Conservation (phyloP, 2,329 filamentous ascomycete genomes). For the Pleomassaria siparia region DNA sequence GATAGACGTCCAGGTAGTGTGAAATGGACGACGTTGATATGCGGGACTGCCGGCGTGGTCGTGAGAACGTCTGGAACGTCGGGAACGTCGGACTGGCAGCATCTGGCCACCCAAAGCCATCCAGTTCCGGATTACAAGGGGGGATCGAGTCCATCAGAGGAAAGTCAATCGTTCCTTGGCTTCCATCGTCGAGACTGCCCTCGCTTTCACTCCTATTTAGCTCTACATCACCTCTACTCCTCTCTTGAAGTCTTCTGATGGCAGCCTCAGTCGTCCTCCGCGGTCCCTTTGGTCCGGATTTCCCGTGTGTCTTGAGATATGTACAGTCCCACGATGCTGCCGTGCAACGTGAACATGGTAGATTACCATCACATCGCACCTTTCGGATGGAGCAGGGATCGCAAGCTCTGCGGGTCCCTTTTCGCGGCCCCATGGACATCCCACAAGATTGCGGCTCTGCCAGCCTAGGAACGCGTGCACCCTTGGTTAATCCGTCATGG, state of each 20-base stretch:
- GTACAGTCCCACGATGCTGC: conserved; percentile 41
- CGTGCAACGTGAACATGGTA: conserved; percentile 36
- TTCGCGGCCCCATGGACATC: conserved; percentile 32
- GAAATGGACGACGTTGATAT: conserved; percentile 37
- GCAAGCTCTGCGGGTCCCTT: conserved; percentile 39
- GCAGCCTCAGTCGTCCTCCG: conserved; percentile 38
- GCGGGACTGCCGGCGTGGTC: conserved; percentile 17
- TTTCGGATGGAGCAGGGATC: conserved; percentile 41
- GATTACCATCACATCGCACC: conserved; percentile 37
- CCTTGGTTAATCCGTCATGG: conserved; percentile 23
- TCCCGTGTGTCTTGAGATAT: conserved; percentile 40
- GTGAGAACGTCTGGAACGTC: conserved; percentile 9
- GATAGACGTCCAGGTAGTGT: conserved; percentile 36
- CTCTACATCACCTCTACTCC: conserved; percentile 27
- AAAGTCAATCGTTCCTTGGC: conserved; percentile 30
- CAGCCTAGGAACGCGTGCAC: conserved; percentile 9
- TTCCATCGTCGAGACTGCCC: conserved; percentile 33
- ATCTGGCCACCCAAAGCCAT: conserved; percentile 30
- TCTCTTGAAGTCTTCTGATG: conserved; percentile 35
- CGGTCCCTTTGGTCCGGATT: conserved; percentile 40
- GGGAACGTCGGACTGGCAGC: conserved; percentile 19
- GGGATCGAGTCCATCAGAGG: conserved; percentile 27
- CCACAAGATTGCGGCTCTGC: conserved; percentile 11
- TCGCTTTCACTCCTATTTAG: conserved; percentile 34
- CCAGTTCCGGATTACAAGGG: conserved; percentile 19